Evolutionary conservation across 2,329 filamentous ascomycete genomes (phyloP).

Genomic region (Aspergillus flavus): DNA sequence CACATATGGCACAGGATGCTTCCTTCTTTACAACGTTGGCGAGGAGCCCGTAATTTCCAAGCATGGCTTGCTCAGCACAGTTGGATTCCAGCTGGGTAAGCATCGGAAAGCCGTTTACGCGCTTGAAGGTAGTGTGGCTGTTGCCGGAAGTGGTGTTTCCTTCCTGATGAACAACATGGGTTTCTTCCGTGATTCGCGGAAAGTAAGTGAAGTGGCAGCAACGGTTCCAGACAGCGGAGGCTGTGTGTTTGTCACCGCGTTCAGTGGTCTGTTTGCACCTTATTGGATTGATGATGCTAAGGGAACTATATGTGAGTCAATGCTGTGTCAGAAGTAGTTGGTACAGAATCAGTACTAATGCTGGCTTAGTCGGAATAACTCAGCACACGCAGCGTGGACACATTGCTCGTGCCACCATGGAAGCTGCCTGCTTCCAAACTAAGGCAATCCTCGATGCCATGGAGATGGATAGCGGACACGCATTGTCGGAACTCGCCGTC

Average conservation of each 20-base stretch:
- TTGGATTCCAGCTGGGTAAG: constrained; percentile 81
- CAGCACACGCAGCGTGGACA: constrained; percentile 84
- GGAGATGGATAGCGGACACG: constrained; percentile 80
- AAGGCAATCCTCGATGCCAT: constrained; percentile 90
- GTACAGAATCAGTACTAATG: constrained; percentile 10
- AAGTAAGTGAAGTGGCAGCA: constrained; percentile 66
- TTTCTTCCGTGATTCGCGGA: constrained; percentile 62
- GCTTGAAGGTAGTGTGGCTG: constrained; percentile 80
- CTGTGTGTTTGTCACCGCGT: constrained; percentile 84
- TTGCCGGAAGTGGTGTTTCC: constrained; percentile 78
- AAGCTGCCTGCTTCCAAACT: constrained; percentile 90
- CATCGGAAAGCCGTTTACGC: constrained; percentile 72
- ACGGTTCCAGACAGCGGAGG: constrained; percentile 77
- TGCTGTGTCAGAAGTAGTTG: background rate
- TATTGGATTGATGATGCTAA: constrained; percentile 95
- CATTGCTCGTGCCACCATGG: constrained; percentile 84
- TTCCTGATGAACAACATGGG: constrained; percentile 70
- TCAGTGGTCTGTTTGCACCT: constrained; percentile 86
- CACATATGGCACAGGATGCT: constrained; percentile 88
- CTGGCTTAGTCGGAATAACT: constrained; percentile 69
- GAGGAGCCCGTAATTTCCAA: constrained; percentile 81
- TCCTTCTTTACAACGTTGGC: constrained; percentile 87
- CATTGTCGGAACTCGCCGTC: constrained; percentile 74
- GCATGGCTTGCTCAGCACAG: constrained; percentile 80
- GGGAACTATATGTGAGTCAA: constrained; percentile 72